phyloP scores from a whole-genome alignment of 2,329 filamentous ascomycete species.

The Emericellopsis atlantica region DNA sequence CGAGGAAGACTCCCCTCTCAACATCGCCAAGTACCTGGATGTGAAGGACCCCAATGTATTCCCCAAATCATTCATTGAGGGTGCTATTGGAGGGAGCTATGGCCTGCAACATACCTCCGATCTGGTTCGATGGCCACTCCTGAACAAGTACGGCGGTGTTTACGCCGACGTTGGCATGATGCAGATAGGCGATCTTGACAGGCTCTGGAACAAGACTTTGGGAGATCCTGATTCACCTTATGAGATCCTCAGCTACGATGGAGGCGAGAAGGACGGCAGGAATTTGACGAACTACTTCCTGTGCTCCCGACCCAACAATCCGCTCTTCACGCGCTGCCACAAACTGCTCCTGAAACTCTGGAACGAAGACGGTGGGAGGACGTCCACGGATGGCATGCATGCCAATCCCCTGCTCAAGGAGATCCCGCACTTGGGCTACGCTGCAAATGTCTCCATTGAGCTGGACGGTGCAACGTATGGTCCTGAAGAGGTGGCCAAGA shows the following conservation, averaged over 20 bases:
- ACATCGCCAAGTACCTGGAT: constrained; percentile 36
- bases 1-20: constrained; percentile 26
- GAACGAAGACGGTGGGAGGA: constrained; percentile 27
- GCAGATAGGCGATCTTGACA: constrained; percentile 43
- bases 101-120: constrained; percentile 42
- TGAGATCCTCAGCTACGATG: constrained; percentile 34
- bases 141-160: constrained; percentile 43
- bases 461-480: constrained; percentile 14
- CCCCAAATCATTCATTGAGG: constrained; percentile 35
- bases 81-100: constrained; percentile 33
- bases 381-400: constrained; percentile 37
- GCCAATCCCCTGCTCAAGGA: constrained; percentile 31
- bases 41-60: constrained; percentile 26
- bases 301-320: constrained; percentile 21
- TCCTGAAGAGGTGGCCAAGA: constrained; percentile 22
- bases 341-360: constrained; percentile 37
- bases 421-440: constrained; percentile 20
- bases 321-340: constrained; percentile 33
- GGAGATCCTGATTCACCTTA: constrained; percentile 29
- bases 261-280: constrained; percentile 18
- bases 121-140: constrained; percentile 41
- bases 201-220: constrained; percentile 36
- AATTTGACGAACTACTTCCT: constrained; percentile 37
- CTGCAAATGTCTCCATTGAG: constrained; percentile 5
- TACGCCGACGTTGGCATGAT: constrained; percentile 45